Conservation (phyloP, 164 flowering plant species). For the Vitis vinifera region DNA sequence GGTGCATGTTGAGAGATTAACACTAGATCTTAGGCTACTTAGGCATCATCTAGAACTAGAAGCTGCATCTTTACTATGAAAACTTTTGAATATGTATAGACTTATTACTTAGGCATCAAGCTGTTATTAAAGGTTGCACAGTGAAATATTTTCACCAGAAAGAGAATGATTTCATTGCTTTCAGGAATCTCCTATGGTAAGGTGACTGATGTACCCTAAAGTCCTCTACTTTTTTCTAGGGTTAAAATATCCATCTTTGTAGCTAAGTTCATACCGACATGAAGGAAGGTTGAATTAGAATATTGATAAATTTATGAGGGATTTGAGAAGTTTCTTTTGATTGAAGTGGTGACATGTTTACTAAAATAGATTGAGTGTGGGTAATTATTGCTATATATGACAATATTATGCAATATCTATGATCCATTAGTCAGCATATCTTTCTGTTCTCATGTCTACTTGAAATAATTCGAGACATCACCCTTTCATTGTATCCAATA, state of each 20-base stretch:
- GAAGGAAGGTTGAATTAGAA: not conserved
- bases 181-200: too few species aligned
- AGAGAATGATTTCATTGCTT: too few species aligned
- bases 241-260: not conserved
- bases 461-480: not conserved
- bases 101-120: too few species aligned
- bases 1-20: too few species aligned
- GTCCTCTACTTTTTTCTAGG: not conserved
- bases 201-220: not conserved
- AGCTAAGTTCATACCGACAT: not conserved
- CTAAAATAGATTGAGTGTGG: not conserved
- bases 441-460: too few species aligned
- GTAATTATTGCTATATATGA: not conserved
- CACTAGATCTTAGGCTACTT: too few species aligned
- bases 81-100: too few species aligned
- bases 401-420: not conserved
- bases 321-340: not conserved
- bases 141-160: too few species aligned
- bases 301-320: not conserved
- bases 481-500: not conserved
- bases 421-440: too few species aligned
- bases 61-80: too few species aligned
- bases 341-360: not conserved
- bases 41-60: too few species aligned
- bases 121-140: too few species aligned